Conservation (phyloP, 306 rosid species). For the Sphenostylis stenocarpa region DNA sequence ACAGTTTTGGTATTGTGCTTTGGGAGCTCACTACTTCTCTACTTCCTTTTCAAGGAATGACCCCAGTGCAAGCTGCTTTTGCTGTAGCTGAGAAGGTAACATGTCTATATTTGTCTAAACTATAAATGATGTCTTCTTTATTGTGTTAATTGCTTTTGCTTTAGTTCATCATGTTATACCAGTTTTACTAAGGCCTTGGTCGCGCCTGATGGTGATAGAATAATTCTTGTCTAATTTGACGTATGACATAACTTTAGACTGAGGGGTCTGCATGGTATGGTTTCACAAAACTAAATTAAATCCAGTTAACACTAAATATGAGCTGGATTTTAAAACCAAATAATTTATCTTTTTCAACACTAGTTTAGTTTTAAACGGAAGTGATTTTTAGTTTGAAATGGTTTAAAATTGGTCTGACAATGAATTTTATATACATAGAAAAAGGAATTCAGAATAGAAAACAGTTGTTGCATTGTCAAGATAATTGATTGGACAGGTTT, state of each 20-base stretch:
- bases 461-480: neutral
- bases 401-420: neutral
- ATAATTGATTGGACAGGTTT: slow-evolving; percentile 12
- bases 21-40: slow-evolving; percentile 89
- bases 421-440: neutral
- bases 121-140: slow-evolving; percentile 14
- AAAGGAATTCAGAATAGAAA: neutral
- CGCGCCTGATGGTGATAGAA: neutral
- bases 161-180: neutral
- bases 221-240: neutral
- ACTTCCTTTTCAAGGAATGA: slow-evolving; percentile 93
- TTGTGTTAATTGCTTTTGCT: neutral
- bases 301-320: too few species aligned
- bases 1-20: slow-evolving; percentile 87
- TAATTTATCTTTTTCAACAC: neutral
- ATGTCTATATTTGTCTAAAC: slow-evolving; percentile 16
- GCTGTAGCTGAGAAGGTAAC: slow-evolving; percentile 92
- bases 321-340: neutral
- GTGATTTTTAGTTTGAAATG: neutral
- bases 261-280: neutral
- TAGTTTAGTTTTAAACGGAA: neutral
- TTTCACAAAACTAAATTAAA: neutral
- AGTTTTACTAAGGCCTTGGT: neutral
- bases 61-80: slow-evolving; percentile 95
- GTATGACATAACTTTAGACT: slow-evolving; percentile 6